Percentiles rank a stretch among this genome's conserved stretches.
phyloP scores from a whole-genome alignment of 441 rosid genomes.

The Populus trichocarpa region DNA sequence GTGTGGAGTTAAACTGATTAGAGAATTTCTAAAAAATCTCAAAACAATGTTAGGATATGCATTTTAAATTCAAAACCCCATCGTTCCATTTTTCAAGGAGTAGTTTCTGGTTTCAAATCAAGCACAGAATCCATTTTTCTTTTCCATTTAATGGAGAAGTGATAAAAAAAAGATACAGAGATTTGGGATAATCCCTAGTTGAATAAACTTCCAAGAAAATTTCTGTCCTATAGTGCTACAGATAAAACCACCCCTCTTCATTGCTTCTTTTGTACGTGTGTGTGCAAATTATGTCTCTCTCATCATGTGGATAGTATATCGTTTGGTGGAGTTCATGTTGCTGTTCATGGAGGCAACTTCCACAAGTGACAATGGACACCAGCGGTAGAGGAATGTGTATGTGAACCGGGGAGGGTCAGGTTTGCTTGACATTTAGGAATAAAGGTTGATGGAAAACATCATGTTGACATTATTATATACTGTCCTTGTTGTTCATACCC shows the following conservation, averaged over 20 bases:
- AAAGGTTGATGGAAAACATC: not conserved
- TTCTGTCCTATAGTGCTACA: not conserved
- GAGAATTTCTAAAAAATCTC: no score
- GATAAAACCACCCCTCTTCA: not conserved
- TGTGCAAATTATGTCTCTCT: not conserved
- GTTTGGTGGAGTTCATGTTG: not conserved
- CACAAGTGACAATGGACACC: slow-evolving; percentile 13
- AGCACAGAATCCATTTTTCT: not conserved
- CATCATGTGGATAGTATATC: not conserved
- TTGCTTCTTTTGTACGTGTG: not conserved
- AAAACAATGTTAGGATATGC: not conserved
- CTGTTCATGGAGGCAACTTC: slow-evolving; percentile 9
- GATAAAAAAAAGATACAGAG: not conserved
- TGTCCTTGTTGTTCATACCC: slow-evolving; percentile 3
- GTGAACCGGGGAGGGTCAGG: slow-evolving; percentile 6
- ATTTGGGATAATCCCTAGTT: not conserved
- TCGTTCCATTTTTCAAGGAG: not conserved
- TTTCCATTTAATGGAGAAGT: not conserved
- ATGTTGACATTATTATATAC: not conserved
- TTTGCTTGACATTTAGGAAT: slow-evolving; percentile 3
- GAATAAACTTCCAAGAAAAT: not conserved
- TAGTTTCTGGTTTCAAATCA: not conserved
- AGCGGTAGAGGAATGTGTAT: slow-evolving; percentile 6
- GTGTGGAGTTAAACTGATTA: no score
- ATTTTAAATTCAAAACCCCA: not conserved